Evolutionary conservation across 2,329 filamentous ascomycete species (phyloP), one percentile per base, ranked within the genome.

Genomic region (Dactylonectria estremocensis): DNA sequence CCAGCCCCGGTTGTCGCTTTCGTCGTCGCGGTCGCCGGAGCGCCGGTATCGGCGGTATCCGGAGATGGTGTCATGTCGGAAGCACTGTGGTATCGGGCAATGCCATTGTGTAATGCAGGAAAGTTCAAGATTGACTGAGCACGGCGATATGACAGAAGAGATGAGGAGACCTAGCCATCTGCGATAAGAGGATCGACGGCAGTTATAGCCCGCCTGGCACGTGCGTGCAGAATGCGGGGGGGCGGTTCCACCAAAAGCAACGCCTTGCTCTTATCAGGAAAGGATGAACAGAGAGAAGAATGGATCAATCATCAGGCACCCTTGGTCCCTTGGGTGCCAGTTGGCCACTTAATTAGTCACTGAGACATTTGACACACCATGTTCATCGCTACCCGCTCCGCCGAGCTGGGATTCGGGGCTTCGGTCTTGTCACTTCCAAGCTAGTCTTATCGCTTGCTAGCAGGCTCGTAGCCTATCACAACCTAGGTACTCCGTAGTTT

Each of bases 191-290:
- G 62, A 55, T 64, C 55, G 10, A 48, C 62, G 40, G 49, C 48
- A 50, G 50, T 64, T 54, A 56, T 52, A 61, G 43, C 13, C 45
- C 53, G 46, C 50, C 31, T 66, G 64, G 64, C 64, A 66, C 64
- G 64, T 66, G 64, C 63, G 59, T 28, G 53, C 24, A 66, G 46
- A 66, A 61, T 66, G 63, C 63, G 63, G 63, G 63, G 62, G 63
- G 56, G 52, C 24, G 31, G 18, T 37, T 37, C 56, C 57, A 54
- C 61, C 49, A 55, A 20, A 22, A 37, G 20, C 18, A 45, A 33
- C 14, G 52, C 52, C 46, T 57, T 53, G 37, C 52, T 53, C 46
- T 66, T 66, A 66, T 66, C 63, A 59, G 62, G 18, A 52, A 66
- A 59, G 31, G 43, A 40, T 16, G 24, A 35, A 31, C 43, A 49